These are phyloP conservation scores for Apiospora kogelbergensis DNA, from an alignment of 2,329 filamentous ascomycete species.

Conservation along the genomic window DNA sequence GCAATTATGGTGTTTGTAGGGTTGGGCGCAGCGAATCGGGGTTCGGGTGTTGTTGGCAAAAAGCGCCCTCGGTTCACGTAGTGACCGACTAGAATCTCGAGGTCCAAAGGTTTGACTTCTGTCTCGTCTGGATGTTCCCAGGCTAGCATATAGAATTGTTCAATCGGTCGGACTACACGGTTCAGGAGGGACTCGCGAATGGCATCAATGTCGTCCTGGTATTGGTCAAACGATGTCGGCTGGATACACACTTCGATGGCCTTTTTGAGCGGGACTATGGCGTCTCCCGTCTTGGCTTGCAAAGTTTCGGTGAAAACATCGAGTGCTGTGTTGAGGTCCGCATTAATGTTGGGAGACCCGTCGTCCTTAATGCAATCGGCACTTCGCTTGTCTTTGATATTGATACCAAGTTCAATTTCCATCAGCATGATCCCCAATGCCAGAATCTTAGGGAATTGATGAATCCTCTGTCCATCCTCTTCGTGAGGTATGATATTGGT, in stretches of 20 bases:
- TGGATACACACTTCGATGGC: neutral
- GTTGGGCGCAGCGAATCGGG: no score
- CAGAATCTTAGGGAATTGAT: constrained; percentile 18
- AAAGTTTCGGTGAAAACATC: neutral
- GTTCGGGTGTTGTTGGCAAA: neutral
- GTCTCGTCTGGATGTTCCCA: neutral
- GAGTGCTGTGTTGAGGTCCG: neutral
- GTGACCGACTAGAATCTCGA: neutral
- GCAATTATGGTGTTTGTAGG: neutral
- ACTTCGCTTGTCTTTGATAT: constrained; percentile 13
- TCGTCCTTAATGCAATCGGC: neutral
- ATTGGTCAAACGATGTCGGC: neutral
- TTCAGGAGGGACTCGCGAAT: neutral
- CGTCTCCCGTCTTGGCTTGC: neutral
- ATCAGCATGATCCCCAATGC: constrained; percentile 20
- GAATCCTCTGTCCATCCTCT: neutral
- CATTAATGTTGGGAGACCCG: neutral
- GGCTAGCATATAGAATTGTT: neutral
- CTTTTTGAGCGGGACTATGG: neutral
- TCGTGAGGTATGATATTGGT: neutral
- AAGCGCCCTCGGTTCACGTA: neutral
- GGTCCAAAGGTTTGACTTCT: neutral
- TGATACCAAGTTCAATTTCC: constrained; percentile 17
- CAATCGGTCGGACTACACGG: neutral
- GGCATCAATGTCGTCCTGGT: neutral